Conservation (phyloP, 345 rosid species). For the Rhodamnia rubescens region DNA sequence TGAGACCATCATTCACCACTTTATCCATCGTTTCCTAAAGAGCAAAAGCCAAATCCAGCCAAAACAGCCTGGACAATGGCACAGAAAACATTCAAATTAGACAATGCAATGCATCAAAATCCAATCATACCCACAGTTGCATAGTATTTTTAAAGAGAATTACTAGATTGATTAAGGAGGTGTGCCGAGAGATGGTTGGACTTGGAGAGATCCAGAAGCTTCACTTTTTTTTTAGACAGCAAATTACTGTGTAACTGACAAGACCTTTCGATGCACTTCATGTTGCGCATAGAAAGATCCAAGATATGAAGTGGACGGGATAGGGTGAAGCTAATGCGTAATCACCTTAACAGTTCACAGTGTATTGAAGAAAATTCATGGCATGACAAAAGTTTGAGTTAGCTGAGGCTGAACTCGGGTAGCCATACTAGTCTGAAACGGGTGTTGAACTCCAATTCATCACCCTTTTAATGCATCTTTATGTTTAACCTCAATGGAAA, state of each 20-base stretch:
- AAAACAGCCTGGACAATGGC: background rate
- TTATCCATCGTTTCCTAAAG: conserved; percentile 8
- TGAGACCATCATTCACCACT: conserved; percentile 8
- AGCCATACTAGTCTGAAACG: background rate
- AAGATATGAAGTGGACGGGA: background rate
- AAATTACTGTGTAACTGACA: background rate
- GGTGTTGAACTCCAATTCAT: background rate
- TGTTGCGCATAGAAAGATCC: background rate
- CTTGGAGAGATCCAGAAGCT: background rate
- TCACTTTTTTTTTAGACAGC: background rate
- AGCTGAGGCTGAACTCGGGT: background rate
- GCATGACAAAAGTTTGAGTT: background rate
- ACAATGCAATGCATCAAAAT: background rate
- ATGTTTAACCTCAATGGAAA: background rate
- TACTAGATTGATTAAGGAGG: background rate
- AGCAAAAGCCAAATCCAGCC: background rate
- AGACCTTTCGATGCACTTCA: background rate
- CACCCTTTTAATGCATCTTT: background rate
- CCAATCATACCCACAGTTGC: background rate
- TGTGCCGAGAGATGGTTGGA: background rate
- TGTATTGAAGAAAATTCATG: background rate
- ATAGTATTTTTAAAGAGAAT: background rate
- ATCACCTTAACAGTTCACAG: background rate
- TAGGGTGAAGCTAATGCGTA: background rate
- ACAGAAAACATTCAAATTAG: background rate